Conservation (phyloP, 495 filamentous ascomycete genomes). For the Aspergillus taichungensis region DNA sequence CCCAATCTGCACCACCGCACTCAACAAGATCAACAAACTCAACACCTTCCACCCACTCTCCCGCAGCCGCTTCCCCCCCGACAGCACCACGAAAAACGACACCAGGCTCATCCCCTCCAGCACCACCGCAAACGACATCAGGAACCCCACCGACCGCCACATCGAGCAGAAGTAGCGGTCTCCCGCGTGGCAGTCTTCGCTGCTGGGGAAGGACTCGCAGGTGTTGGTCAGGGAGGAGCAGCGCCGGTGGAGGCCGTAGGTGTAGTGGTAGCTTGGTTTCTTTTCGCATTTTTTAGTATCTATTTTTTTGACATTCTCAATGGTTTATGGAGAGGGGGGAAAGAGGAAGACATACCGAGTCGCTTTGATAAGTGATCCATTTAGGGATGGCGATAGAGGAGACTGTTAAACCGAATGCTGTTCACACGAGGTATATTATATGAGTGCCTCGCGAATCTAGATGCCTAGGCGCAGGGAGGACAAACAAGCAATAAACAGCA, state of each 20-base stretch:
- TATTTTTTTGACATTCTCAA: too few relatives aligned
- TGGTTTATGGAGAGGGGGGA: neutral
- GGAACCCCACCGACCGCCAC: slow-evolving; percentile 81
- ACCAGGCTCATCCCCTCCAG: slow-evolving; percentile 67
- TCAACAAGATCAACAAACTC: slow-evolving; percentile 50
- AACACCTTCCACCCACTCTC: slow-evolving; percentile 73
- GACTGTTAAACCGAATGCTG: slow-evolving; percentile 73
- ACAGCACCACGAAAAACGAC: slow-evolving; percentile 62
- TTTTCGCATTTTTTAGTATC: neutral
- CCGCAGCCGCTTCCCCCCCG: slow-evolving; percentile 67
- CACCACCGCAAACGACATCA: slow-evolving; percentile 74
- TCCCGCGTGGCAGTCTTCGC: slow-evolving; percentile 58
- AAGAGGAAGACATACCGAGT: slow-evolving; percentile 33
- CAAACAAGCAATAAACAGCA: slow-evolving; percentile 54
- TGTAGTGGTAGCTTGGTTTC: slow-evolving; percentile 45
- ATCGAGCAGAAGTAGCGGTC: slow-evolving; percentile 79
- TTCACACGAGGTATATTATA: neutral
- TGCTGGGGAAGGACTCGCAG: slow-evolving; percentile 51
- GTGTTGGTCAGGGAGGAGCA: slow-evolving; percentile 58
- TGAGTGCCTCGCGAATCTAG: neutral
- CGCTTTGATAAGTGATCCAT: slow-evolving; percentile 70
- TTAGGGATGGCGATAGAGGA: slow-evolving; percentile 62
- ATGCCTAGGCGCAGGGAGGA: slow-evolving; percentile 7
- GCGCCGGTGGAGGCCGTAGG: slow-evolving; percentile 69
- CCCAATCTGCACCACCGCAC: slow-evolving; percentile 53